Base-by-base conservation (phyloP, 2,329 filamentous ascomycete genomes). In the Metarhizium anisopliae region DNA sequence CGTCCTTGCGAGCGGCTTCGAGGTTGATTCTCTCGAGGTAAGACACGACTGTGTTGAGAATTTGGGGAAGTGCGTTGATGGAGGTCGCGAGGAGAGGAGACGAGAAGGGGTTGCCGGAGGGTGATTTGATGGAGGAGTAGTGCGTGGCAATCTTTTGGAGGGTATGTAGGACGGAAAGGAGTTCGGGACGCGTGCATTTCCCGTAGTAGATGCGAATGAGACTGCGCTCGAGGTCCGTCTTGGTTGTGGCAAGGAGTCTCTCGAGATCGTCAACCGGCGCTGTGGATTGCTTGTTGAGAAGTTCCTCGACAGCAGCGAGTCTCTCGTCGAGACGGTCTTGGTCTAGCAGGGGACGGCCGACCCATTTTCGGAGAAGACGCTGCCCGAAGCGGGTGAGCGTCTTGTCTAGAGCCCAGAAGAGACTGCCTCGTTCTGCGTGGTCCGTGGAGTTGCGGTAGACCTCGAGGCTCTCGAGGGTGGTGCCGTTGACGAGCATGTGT, bases 161-260 rank as follows among this genome's bases (percentile, higher is more conserved):
- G 0, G 89, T 88, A 69, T 97, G 92, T 1, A 99, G 77, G 4
- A 95, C 86, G 0, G 82, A 83, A 2, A 97, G 77, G 4, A 99
- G 82, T 70, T 99, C 94, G 0, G 92, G 87, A 0, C 94, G 85
- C 1, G 89, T 88, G 69, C 92, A 97, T 73, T 95, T 96, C 52
- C 92, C 91, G 71, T 99, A 99, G 75, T 97, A 99, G 57, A 99
- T 95, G 49, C 94, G 84, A 64, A 97, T 92, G 50, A 99, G 77
- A 59, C 89, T 94, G 62, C 94, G 91, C 71, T 99, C 94, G 6
- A 99, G 82, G 66, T 99, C 94, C 6, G 82, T 84, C 66, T 81
- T 90, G 59, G 87, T 85, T 57, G 80, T 86, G 30, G 78, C 76
- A 1, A 99, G 78, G 10, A 97, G 74, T 20, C 76, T 79, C 60